phyloP scores from a whole-genome alignment of 78 protist species.

The Creolimax fragrantissima region DNA sequence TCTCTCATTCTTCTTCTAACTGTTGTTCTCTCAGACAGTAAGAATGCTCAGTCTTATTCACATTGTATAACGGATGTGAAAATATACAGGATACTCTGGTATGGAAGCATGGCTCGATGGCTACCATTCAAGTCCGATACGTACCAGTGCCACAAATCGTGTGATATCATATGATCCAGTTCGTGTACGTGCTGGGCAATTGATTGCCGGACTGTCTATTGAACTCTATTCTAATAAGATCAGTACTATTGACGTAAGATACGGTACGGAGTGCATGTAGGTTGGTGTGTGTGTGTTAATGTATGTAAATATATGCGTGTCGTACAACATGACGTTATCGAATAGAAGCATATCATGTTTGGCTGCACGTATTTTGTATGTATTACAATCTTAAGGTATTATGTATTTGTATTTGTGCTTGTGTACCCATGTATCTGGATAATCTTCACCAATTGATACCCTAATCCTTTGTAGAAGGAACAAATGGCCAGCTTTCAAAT shows the following conservation, averaged over 20 bases:
- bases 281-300: background rate
- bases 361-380: too few relatives aligned
- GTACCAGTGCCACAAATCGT: background rate
- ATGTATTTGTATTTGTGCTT: background rate
- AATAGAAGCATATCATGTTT: too few relatives aligned
- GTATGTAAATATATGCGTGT: background rate
- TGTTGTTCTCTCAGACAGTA: too few relatives aligned
- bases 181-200: background rate
- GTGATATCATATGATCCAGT: background rate
- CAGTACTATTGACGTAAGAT: background rate
- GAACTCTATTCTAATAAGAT: background rate
- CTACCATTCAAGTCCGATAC: background rate
- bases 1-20: too few relatives aligned
- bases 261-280: background rate
- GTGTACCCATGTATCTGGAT: background rate
- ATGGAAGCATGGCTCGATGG: background rate
- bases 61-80: too few relatives aligned
- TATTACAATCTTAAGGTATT: too few relatives aligned
- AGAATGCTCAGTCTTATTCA: too few relatives aligned
- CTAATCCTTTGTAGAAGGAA: background rate
- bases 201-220: background rate
- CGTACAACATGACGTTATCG: too few relatives aligned
- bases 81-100: background rate
- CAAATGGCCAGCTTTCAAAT: constrained; percentile 6
- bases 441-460: too few relatives aligned